A percentile compares a stretch with the other conserved stretches of the same genome.
Evolutionary conservation across 768 basidiomycete genomes (phyloP).

Genomic region (Pulveroboletus sp.): DNA sequence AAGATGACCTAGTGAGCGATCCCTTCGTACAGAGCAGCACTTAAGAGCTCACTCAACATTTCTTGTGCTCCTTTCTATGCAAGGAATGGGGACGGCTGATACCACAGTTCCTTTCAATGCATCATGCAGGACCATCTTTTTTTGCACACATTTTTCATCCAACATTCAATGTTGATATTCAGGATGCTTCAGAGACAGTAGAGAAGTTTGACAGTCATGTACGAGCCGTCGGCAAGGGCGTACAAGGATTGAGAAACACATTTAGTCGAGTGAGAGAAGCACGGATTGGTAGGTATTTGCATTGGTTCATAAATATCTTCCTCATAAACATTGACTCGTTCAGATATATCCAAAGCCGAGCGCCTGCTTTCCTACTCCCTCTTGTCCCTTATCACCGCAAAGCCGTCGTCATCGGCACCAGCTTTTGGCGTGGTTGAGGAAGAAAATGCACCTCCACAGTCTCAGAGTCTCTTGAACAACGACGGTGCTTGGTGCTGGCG

Average conservation of each 20-base stretch:
- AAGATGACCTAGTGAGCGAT: slow-evolving; percentile 64
- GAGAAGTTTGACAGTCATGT: slow-evolving; percentile 64
- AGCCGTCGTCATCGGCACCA: slow-evolving; percentile 48
- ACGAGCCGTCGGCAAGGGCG: slow-evolving; percentile 60
- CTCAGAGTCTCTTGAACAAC: slow-evolving; percentile 58
- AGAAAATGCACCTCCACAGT: slow-evolving; percentile 32
- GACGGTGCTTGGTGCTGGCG: slow-evolving; percentile 88
- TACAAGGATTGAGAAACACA: slow-evolving; percentile 59
- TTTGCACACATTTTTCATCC: slow-evolving; percentile 81
- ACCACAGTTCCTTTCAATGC: slow-evolving; percentile 54
- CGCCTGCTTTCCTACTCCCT: slow-evolving; percentile 69
- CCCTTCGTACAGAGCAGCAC: not conserved
- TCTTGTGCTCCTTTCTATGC: not conserved
- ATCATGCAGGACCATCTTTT: slow-evolving; percentile 69
- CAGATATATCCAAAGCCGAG: slow-evolving; percentile 78
- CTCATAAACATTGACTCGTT: not conserved
- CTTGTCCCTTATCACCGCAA: slow-evolving; percentile 69
- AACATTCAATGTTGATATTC: slow-evolving; percentile 73
- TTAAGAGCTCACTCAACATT: not conserved
- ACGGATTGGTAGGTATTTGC: slow-evolving; percentile 49
- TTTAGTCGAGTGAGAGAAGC: slow-evolving; percentile 63
- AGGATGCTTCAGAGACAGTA: slow-evolving; percentile 58
- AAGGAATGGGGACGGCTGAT: slow-evolving; percentile 71
- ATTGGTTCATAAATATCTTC: not conserved
- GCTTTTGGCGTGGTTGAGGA: slow-evolving; percentile 47